phyloP scores from a whole-genome alignment of 2,329 filamentous ascomycete genomes.

The Didymella lethalis region DNA sequence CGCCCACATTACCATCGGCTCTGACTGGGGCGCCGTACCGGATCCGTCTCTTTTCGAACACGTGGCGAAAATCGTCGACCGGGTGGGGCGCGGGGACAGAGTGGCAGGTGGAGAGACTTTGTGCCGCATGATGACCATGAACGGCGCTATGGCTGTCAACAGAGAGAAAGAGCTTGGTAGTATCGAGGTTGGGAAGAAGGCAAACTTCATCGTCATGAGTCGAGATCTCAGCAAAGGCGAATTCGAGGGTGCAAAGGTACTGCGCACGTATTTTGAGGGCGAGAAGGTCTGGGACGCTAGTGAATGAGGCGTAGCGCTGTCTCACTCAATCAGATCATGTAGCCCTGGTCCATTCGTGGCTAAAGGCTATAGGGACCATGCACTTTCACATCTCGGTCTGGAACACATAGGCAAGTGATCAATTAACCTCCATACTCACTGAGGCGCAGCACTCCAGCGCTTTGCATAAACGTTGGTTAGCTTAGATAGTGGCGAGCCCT shows the following conservation, averaged over 20 bases:
- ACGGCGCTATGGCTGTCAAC: constrained; percentile 41
- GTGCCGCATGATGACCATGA: constrained; percentile 38
- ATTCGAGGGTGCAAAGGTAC: constrained; percentile 38
- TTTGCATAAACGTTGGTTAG: background rate
- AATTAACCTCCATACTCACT: too few species aligned
- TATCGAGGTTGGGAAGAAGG: constrained; percentile 45
- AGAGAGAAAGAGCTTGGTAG: constrained; percentile 38
- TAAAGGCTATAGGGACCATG: too few species aligned
- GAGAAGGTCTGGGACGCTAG: constrained; percentile 20
- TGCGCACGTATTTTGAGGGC: constrained; percentile 43
- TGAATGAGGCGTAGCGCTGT: background rate
- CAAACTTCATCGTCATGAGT: constrained; percentile 45
- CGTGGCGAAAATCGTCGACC: constrained; percentile 24
- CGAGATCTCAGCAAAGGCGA: constrained; percentile 39
- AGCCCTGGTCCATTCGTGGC: too few species aligned
- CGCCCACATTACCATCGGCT: constrained; percentile 45
- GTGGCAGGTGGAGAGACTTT: constrained; percentile 23
- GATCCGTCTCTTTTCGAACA: constrained; percentile 28
- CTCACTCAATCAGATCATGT: background rate
- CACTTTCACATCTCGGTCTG: too few species aligned
- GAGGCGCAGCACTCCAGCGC: too few species aligned
- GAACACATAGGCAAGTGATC: too few species aligned
- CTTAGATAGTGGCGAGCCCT: background rate
- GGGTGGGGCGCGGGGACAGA: constrained; percentile 21
- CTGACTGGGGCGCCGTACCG: constrained; percentile 30